Percentiles rank a stretch among this genome's conserved stretches.
Conservation (phyloP, 306 rosid genomes). For the Glycine latifolia region DNA sequence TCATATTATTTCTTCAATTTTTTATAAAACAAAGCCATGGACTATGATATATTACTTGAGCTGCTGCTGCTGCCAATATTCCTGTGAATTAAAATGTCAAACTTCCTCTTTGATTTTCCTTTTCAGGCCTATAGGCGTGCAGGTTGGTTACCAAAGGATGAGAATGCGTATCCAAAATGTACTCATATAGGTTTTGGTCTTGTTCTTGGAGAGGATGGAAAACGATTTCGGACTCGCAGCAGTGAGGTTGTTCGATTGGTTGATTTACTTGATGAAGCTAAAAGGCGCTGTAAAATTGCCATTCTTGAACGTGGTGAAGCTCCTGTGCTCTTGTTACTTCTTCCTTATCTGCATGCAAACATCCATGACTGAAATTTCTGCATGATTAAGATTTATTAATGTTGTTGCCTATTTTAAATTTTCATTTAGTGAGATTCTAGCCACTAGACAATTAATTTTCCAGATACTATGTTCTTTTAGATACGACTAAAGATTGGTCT, state of each 20-base stretch:
- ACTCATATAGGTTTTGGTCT: too few relatives aligned
- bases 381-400: slow-evolving; percentile 22
- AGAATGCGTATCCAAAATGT: too few relatives aligned
- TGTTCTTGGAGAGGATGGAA: too few relatives aligned
- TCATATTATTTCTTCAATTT: background rate
- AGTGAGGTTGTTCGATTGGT: too few relatives aligned
- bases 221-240: too few relatives aligned
- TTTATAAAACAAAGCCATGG: slow-evolving; percentile 18
- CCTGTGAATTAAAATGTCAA: slow-evolving; percentile 31
- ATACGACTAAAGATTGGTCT: too few relatives aligned
- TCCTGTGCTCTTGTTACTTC: slow-evolving; percentile 24
- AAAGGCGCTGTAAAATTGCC: too few relatives aligned
- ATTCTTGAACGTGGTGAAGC: too few relatives aligned
- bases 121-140: too few relatives aligned
- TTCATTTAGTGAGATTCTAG: slow-evolving; percentile 22
- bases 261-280: too few relatives aligned
- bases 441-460: background rate
- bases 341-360: slow-evolving; percentile 39
- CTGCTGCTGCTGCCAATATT: slow-evolving; percentile 36
- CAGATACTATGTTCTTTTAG: too few relatives aligned
- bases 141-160: too few relatives aligned
- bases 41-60: slow-evolving; percentile 20
- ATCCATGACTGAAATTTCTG: slow-evolving; percentile 34
- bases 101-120: slow-evolving; percentile 1
- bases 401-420: slow-evolving; percentile 30